Percentiles rank a stretch among this genome's conserved stretches.
These are phyloP conservation scores for Scheffersomyces cryptocercus DNA, from an alignment of 1,139 yeast genomes.

Conservation along the genomic window DNA sequence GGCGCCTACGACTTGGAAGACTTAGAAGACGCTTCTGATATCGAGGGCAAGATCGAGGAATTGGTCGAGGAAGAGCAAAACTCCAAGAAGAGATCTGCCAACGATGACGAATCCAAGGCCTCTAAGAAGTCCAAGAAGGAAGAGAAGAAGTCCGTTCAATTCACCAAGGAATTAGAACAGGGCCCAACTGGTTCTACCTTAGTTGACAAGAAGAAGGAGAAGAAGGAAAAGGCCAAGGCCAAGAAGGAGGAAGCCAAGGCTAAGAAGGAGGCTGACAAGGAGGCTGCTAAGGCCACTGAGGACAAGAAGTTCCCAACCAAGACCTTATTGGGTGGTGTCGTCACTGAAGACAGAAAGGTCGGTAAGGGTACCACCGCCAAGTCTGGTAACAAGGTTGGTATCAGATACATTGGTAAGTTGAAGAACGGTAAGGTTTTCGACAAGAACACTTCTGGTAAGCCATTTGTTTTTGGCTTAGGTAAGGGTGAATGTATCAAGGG, in stretches of 20 bases:
- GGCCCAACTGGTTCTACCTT: conserved; percentile 73
- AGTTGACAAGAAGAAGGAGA: conserved; percentile 28
- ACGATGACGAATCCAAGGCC: conserved; percentile 28
- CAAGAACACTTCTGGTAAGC: conserved; percentile 96
- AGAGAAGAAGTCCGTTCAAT: conserved; percentile 74
- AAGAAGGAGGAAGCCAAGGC: conserved; percentile 17
- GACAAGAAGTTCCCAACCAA: conserved; percentile 60
- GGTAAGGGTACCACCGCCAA: conserved; percentile 91
- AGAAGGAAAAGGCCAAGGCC: conserved; percentile 15
- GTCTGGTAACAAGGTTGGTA: conserved; percentile 88
- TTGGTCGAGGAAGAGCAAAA: conserved; percentile 57
- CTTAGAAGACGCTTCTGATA: conserved; percentile 58
- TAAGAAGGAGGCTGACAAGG: conserved; percentile 10
- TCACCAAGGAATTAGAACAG: conserved; percentile 87
- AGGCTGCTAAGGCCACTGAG: conserved; percentile 18
- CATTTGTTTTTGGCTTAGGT: conserved; percentile 87
- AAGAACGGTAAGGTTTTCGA: conserved; percentile 95
- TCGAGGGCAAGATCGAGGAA: conserved; percentile 59
- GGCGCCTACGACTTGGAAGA: conserved; percentile 58
- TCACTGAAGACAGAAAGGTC: conserved; percentile 85
- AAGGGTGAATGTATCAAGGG: conserved; percentile 99
- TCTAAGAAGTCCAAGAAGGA: conserved; percentile 47
- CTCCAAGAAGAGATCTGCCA: conserved; percentile 34
- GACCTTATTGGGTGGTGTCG: conserved; percentile 89
- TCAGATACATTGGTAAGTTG: conserved; percentile 96